Percentiles rank a stretch among this genome's conserved stretches.
Evolutionary conservation across 83 land plant genomes (phyloP).

Genomic region (Thuja plicata): DNA sequence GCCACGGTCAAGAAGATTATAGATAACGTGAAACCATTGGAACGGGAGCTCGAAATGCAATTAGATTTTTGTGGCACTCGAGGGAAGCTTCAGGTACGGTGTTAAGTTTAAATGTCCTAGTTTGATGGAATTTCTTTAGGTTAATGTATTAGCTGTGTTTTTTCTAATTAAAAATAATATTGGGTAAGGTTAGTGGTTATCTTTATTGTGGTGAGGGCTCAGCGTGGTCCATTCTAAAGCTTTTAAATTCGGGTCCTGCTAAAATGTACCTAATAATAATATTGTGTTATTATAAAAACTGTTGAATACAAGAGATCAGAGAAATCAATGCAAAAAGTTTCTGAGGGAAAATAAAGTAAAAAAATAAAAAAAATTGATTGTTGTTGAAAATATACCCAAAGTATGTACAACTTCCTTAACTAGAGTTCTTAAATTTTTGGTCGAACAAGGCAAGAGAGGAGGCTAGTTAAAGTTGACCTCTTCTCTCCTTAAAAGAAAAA

Average conservation of each 20-base stretch:
- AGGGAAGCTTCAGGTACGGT: conserved; percentile 51
- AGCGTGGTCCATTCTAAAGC: background rate
- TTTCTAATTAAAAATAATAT: background rate
- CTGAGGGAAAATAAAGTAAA: too few relatives aligned
- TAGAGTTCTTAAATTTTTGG: too few relatives aligned
- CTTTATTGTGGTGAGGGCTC: background rate
- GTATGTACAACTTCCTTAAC: too few relatives aligned
- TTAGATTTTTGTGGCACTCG: conserved; percentile 54
- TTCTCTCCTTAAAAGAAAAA: too few relatives aligned
- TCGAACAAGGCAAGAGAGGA: too few relatives aligned
- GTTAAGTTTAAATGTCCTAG: background rate
- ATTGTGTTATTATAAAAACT: background rate
- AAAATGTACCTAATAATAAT: background rate
- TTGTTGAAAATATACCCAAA: too few relatives aligned
- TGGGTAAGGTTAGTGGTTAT: background rate
- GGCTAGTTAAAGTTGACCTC: too few relatives aligned
- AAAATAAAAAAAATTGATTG: too few relatives aligned
- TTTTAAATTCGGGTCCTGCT: background rate
- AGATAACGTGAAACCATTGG: conserved; percentile 39
- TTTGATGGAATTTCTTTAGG: background rate
- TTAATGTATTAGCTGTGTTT: background rate
- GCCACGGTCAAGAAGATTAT: conserved; percentile 39
- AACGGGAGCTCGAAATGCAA: conserved; percentile 28
- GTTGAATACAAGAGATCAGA: background rate
- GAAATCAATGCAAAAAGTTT: background rate